These are phyloP conservation scores for Clathrus columnatus DNA, from an alignment of 768 basidiomycete species.

Conservation along the genomic window DNA sequence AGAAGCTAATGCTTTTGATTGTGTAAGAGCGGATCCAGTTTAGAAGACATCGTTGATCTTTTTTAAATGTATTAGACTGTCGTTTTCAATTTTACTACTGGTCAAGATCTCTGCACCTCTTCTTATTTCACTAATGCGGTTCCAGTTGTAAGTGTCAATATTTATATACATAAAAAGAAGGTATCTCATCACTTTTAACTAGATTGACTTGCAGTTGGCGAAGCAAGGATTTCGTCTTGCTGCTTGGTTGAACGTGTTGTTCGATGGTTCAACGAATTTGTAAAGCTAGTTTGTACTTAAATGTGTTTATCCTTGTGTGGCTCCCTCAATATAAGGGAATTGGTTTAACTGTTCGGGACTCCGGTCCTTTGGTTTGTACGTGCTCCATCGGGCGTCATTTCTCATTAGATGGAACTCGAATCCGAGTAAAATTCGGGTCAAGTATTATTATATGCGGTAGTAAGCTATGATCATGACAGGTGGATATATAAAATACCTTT, in stretches of 20 bases:
- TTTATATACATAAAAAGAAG: not conserved
- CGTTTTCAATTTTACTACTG: conserved; percentile 33
- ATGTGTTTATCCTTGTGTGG: conserved; percentile 2
- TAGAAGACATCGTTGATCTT: not conserved
- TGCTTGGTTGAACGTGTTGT: conserved; percentile 42
- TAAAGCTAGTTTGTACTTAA: conserved; percentile 8
- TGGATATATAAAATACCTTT: too few relatives aligned
- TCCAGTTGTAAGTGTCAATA: conserved; percentile 18
- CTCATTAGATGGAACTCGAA: too few relatives aligned
- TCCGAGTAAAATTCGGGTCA: too few relatives aligned
- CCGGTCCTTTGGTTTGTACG: too few relatives aligned
- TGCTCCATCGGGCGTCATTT: too few relatives aligned
- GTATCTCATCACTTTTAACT: not conserved
- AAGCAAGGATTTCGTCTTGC: conserved; percentile 41
- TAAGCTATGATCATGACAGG: too few relatives aligned
- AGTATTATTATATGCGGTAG: too few relatives aligned
- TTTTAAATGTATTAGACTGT: conserved; percentile 17
- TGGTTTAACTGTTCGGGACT: too few relatives aligned
- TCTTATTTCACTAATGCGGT: conserved; percentile 19
- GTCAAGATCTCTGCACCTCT: conserved; percentile 38
- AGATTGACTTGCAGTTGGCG: conserved; percentile 37
- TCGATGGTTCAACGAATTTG: conserved; percentile 23
- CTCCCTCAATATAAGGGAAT: too few relatives aligned
- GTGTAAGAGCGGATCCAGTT: conserved; percentile 20
- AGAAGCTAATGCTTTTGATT: conserved; percentile 38